phyloP scores from a whole-genome alignment of 441 rosid species.

The Dalechampia spathulata region DNA sequence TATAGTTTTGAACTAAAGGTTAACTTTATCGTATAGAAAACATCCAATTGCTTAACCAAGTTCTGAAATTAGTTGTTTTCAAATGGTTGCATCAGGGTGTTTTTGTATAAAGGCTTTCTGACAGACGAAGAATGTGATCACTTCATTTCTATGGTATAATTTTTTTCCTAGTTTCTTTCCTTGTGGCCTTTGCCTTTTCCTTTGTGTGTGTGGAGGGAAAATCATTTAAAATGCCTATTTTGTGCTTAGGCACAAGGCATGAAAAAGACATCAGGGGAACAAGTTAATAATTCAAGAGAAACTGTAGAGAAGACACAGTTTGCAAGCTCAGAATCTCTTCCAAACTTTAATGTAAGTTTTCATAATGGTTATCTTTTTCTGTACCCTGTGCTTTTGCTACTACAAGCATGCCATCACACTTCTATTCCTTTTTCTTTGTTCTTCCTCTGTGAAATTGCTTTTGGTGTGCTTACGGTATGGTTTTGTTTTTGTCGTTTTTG shows the following conservation, averaged over 20 bases:
- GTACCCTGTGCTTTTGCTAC: not conserved
- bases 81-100: slow-evolving; percentile 47
- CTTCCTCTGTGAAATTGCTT: not conserved
- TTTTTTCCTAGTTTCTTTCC: not conserved
- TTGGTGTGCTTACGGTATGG: not conserved
- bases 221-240: slow-evolving; percentile 6
- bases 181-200: too few species aligned
- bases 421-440: not conserved
- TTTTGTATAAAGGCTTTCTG: slow-evolving; percentile 61
- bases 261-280: slow-evolving; percentile 19
- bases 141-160: slow-evolving; percentile 54
- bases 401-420: not conserved
- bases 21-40: too few species aligned
- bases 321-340: slow-evolving; percentile 28
- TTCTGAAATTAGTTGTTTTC: not conserved
- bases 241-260: slow-evolving; percentile 32
- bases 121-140: slow-evolving; percentile 73
- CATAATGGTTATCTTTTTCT: not conserved
- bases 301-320: slow-evolving; percentile 22
- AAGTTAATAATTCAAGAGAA: slow-evolving; percentile 20
- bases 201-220: too few species aligned
- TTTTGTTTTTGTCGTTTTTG: not conserved
- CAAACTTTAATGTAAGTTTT: slow-evolving; percentile 39
- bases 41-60: too few species aligned
- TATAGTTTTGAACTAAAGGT: too few species aligned